Conservation (phyloP, 768 basidiomycete species). For the Lactarius vividus region DNA sequence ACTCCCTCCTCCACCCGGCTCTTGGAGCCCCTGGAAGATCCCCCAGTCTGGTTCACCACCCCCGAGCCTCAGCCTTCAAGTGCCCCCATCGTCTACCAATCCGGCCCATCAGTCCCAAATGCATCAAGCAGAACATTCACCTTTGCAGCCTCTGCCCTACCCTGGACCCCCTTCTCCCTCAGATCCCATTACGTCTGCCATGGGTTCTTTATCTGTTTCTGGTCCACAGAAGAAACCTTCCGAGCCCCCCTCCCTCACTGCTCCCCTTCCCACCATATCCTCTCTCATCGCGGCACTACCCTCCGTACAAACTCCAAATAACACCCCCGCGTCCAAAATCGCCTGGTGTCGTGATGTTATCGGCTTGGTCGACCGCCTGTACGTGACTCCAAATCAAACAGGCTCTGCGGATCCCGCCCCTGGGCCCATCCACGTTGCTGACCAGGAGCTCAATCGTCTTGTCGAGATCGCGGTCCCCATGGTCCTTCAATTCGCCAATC, state of each 20-base stretch:
- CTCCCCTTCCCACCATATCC: slow-evolving; percentile 63
- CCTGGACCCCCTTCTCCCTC: neutral
- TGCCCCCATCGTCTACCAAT: slow-evolving; percentile 29
- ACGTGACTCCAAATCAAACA: slow-evolving; percentile 28
- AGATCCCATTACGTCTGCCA: slow-evolving; percentile 28
- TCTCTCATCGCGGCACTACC: slow-evolving; percentile 52
- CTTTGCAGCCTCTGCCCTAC: neutral
- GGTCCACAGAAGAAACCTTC: slow-evolving; percentile 28
- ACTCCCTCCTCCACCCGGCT: slow-evolving; percentile 29
- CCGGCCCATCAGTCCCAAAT: slow-evolving; percentile 20
- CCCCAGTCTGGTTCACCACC: slow-evolving; percentile 32
- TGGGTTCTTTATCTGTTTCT: slow-evolving; percentile 28
- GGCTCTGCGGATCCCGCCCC: slow-evolving; percentile 39
- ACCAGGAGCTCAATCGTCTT: slow-evolving; percentile 58
- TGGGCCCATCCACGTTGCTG: slow-evolving; percentile 54
- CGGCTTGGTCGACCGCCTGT: slow-evolving; percentile 63
- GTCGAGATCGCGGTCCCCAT: slow-evolving; percentile 62
- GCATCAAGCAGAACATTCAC: slow-evolving; percentile 1
- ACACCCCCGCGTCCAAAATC: slow-evolving; percentile 60
- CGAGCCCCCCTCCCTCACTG: slow-evolving; percentile 53
- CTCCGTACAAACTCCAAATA: slow-evolving; percentile 51
- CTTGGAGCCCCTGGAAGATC: slow-evolving; percentile 34
- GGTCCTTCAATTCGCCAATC: slow-evolving; percentile 55
- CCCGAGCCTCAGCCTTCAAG: slow-evolving; percentile 29
- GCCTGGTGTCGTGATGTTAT: slow-evolving; percentile 84